These are phyloP conservation scores for Wallacemonas rigidus DNA, from an alignment of 208 protist species.

Conservation along the genomic window DNA sequence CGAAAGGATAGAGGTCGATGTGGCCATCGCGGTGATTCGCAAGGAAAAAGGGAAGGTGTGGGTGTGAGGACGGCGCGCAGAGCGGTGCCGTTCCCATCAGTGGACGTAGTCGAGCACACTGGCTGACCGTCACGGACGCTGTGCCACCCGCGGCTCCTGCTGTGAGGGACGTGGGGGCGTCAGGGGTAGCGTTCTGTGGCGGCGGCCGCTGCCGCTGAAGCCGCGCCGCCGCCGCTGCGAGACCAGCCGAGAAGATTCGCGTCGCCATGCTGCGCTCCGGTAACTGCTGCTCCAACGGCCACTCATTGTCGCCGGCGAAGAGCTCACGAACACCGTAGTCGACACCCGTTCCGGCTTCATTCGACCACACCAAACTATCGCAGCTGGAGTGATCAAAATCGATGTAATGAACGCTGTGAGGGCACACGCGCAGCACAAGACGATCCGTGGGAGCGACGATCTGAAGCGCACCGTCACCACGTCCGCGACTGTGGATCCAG, in stretches of 20 bases:
- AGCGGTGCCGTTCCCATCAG: slow-evolving; percentile 28
- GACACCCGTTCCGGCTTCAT: slow-evolving; percentile 55
- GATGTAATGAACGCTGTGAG: slow-evolving; percentile 51
- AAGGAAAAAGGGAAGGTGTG: slow-evolving; percentile 84
- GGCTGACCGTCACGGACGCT: neutral
- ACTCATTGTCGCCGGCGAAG: slow-evolving; percentile 76
- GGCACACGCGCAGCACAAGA: slow-evolving; percentile 65
- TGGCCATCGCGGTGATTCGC: slow-evolving; percentile 54
- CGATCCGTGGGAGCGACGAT: slow-evolving; percentile 43
- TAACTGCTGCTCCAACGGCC: slow-evolving; percentile 44
- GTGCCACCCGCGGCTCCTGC: no score
- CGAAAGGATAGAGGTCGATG: slow-evolving; percentile 83
- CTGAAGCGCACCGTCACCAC: no score
- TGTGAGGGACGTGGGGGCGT: no score
- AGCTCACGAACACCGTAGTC: slow-evolving; percentile 78
- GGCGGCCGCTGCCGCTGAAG: slow-evolving; percentile 2
- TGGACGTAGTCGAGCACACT: slow-evolving; percentile 39
- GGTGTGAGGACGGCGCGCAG: slow-evolving; percentile 57
- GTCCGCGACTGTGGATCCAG: no score
- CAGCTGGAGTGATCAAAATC: slow-evolving; percentile 76
- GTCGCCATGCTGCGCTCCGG: slow-evolving; percentile 71
- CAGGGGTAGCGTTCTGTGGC: no score
- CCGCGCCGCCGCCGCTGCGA: slow-evolving; percentile 16
- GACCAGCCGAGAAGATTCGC: slow-evolving; percentile 43
- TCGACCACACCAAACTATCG: slow-evolving; percentile 82